Base-by-base conservation (phyloP, 306 rosid species). In the Alnus glutinosa region DNA sequence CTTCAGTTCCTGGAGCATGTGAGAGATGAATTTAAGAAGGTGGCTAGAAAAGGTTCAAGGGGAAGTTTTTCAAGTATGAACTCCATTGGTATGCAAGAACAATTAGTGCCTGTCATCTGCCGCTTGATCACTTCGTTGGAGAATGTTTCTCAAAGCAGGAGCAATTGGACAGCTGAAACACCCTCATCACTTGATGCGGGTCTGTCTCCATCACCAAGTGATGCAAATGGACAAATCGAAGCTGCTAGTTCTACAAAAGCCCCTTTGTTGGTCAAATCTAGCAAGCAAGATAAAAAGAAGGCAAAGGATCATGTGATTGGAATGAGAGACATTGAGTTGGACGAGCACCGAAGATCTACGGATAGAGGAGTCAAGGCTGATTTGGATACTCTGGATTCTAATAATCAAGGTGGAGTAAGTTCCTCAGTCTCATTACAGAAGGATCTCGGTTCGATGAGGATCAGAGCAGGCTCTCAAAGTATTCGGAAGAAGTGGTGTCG, bases 231-330 rank as follows among this genome's bases (percentile, higher is more conserved):
- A 55, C 93, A 87, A 83, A 80, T 74, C 57, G 98, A 91, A 85
- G 85, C 81, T 71, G 79, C 80, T 42, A 89, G 80, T 87, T 91
- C 97, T 83, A 93, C 98, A 5, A 90, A 91, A 75, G 93, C 93
- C 75, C 98, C 97, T 52, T 78, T 92, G 61, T 83, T 93, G 78
- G 98, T 97, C 68, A 93, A 91, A 74, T 66, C 90, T 54, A 87
- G 61, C 86, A 90, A 87, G 81, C 92, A 88, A 75, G 97, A 93
- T 73, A 93, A 92, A 82, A 89, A 91, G 90, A 93, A 93, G 85
- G 87, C 86, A 10, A 90, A 90, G 83, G 97, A 91, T 83, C 95
- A 91, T 77, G 91, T 85, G 76, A 90, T 89, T 78, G 79, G 84
- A 30, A 87, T 88, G 90, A 86, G 97, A 87, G 98, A 89, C 51